phyloP scores from a whole-genome alignment of 75 land plant genomes.

The Chamaecyparis obtusa region DNA sequence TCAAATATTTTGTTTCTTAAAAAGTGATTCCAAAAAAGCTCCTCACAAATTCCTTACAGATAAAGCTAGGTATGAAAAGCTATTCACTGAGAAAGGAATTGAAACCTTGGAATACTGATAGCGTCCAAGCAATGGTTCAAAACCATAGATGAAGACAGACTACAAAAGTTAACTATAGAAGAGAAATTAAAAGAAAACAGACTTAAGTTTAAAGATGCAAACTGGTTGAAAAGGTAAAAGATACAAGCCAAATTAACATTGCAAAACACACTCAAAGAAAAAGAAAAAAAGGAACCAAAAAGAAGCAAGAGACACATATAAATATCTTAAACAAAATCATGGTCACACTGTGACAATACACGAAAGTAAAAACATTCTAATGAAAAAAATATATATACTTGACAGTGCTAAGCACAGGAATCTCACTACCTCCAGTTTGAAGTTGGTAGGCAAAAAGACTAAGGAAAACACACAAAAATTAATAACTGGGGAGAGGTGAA shows the following conservation, averaged over 20 bases:
- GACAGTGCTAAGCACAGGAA: neutral
- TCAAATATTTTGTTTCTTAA: neutral
- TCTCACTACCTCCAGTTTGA: neutral
- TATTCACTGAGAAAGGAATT: neutral
- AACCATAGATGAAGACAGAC: neutral
- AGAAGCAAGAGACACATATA: neutral
- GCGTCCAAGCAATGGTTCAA: neutral
- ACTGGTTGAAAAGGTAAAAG: neutral
- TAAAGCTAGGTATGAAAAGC: neutral
- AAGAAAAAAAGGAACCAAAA: neutral
- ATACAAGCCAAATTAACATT: neutral
- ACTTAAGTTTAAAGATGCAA: neutral
- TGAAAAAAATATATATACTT: neutral
- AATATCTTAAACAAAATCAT: neutral
- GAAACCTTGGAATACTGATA: neutral
- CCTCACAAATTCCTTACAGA: neutral
- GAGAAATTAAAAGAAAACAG: neutral
- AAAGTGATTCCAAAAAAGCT: neutral
- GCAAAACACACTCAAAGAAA: neutral
- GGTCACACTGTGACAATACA: neutral
- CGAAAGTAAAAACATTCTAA: slow-evolving; percentile 2
- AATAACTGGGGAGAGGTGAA: neutral
- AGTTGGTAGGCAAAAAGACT: neutral
- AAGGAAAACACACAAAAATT: neutral
- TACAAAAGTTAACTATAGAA: neutral